Conservation (phyloP, 306 rosid species). For the Citrullus colocynthis region DNA sequence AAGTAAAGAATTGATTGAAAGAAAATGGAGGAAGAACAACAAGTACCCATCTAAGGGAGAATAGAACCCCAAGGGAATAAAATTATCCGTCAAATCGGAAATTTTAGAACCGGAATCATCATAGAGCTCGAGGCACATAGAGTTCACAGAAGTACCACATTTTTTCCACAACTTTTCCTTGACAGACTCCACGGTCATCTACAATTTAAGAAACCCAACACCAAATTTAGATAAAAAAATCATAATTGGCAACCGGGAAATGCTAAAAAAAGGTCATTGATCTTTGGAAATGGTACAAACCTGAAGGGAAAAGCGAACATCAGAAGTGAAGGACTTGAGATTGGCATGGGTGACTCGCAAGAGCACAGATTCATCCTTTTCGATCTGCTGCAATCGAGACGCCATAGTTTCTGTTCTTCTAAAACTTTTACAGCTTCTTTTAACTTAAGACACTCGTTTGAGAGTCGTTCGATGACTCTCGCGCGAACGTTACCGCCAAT, state of each 20-base stretch:
- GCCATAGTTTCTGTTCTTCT: constrained; percentile 26
- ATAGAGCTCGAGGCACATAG: constrained; percentile 63
- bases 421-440: not conserved
- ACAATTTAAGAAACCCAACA: not conserved
- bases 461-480: not conserved
- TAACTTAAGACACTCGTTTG: not conserved
- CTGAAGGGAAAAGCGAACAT: constrained; percentile 63
- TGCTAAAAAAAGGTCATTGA: not conserved
- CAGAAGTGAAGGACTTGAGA: constrained; percentile 55
- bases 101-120: constrained; percentile 51
- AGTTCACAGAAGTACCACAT: constrained; percentile 65
- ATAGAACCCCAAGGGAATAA: constrained; percentile 55
- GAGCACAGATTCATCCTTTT: constrained; percentile 48
- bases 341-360: constrained; percentile 64
- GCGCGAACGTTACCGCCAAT: not conserved
- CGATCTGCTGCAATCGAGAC: constrained; percentile 39
- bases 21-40: not conserved
- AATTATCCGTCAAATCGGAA: constrained; percentile 47
- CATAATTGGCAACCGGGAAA: not conserved
- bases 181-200: constrained; percentile 53
- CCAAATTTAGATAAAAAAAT: not conserved
- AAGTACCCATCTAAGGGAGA: constrained; percentile 73
- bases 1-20: not conserved
- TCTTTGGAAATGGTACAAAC: constrained; percentile 10
- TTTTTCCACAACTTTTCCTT: constrained; percentile 79